Evolutionary conservation across 148 eudicot species (phyloP), one percentile per base, ranked within the genome.

Genomic region (Beta vulgaris): DNA sequence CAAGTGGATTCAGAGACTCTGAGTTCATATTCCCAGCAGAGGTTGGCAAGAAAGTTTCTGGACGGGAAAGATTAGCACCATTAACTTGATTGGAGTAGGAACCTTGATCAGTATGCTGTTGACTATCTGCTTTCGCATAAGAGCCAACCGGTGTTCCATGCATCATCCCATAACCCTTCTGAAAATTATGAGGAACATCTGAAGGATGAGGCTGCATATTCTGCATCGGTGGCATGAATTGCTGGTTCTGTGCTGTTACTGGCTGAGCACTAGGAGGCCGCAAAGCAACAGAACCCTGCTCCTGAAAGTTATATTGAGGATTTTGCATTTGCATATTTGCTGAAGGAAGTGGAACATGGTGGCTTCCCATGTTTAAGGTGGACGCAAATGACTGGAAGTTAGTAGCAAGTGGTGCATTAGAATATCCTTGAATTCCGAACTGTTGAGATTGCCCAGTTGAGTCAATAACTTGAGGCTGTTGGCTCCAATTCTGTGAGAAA

Each of bases 401-500:
- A 43, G 84, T 73, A 23, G 70, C 10, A 53, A 72, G 57, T 62
- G 82, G 88, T 57, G 82, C 46, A 44, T 81, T 88, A 42, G 82
- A 71, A 77, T 77, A 80, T 63, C 55, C 79, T 71, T 84, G 89
- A 62, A 79, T 75, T 40, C 85, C 87, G 60, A 74, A 74, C 39
- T 81, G 95, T 68, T 83, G 87, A 76, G 82, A 40, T 34, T 83
- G 85, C 29, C 86, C 87, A 68, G 55, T 82, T 71, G 79, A 87
- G 37, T 84, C 86, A 34, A 71, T 40, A 4, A 69, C 57, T 54
- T 87, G 92, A 40, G 77, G 82, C 59, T 82, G 90, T 73, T 76
- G 82, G 35, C 75, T 81, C 93, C 93, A 91, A 34, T 75, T 82
- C 72, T 90, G 93, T 29, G 83, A 59, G 37, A 66, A 37, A 40